Conservation (phyloP, 2,329 filamentous ascomycete genomes). For the Tetracladium maxilliforme region DNA sequence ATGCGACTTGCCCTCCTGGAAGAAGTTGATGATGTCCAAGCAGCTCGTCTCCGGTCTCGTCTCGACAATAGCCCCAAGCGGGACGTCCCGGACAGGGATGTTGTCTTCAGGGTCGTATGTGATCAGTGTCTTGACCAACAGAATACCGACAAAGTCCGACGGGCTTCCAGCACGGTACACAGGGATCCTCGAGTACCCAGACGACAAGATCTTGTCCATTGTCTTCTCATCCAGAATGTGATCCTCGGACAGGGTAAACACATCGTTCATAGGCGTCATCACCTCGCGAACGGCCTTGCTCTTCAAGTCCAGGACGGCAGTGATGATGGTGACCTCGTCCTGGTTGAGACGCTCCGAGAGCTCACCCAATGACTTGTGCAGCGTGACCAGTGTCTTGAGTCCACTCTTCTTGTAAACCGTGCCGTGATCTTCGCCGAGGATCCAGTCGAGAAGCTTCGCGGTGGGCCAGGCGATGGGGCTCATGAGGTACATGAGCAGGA, state of each 20-base stretch:
- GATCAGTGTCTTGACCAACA: slow-evolving; percentile 95
- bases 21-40: slow-evolving; percentile 97
- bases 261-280: slow-evolving; percentile 98
- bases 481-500: slow-evolving; percentile 82
- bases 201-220: slow-evolving; percentile 85
- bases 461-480: slow-evolving; percentile 86
- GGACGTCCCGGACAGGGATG: slow-evolving; percentile 76
- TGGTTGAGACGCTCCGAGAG: slow-evolving; percentile 80
- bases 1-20: slow-evolving; percentile 97
- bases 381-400: slow-evolving; percentile 85
- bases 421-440: slow-evolving; percentile 88
- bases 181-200: slow-evolving; percentile 90
- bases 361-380: slow-evolving; percentile 83
- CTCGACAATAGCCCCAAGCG: slow-evolving; percentile 85
- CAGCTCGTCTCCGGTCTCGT: slow-evolving; percentile 93
- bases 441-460: slow-evolving; percentile 84
- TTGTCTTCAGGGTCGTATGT: slow-evolving; percentile 95
- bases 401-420: slow-evolving; percentile 98
- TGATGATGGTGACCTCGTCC: slow-evolving; percentile 98
- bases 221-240: slow-evolving; percentile 84
- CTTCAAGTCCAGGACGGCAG: slow-evolving; percentile 88
- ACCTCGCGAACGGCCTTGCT: slow-evolving; percentile 89
- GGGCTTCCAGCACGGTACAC: slow-evolving; percentile 77
- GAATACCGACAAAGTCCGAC: slow-evolving; percentile 90
- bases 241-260: slow-evolving; percentile 93